Conservation (phyloP, 768 basidiomycete genomes). For the Hysterangium stoloniferum region DNA sequence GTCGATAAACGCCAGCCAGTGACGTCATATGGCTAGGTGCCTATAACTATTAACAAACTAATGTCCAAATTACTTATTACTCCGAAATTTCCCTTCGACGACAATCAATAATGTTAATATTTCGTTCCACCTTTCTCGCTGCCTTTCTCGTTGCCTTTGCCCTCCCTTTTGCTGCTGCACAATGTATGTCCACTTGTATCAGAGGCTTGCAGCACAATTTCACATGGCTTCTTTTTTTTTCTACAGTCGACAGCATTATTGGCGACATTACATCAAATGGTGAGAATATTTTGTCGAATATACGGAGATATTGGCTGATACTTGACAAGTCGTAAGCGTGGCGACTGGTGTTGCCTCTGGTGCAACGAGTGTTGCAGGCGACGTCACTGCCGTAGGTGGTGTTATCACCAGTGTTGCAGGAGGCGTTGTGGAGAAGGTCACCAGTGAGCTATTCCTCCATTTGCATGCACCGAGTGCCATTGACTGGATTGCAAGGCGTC, state of each 20-base stretch:
- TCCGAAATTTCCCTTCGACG: no score
- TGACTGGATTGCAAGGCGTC: constrained; percentile 31
- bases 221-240: not conserved
- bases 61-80: no score
- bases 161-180: not conserved
- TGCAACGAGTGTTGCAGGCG: constrained; percentile 18
- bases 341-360: constrained; percentile 26
- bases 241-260: constrained; percentile 3
- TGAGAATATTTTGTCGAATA: not conserved
- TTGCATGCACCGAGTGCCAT: not conserved
- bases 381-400: no score
- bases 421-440: constrained; percentile 26
- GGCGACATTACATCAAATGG: not conserved
- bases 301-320: not conserved
- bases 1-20: no score
- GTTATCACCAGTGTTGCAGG: constrained; percentile 25
- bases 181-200: not conserved
- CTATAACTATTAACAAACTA: no score
- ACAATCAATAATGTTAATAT: not conserved
- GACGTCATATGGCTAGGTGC: no score
- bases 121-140: not conserved
- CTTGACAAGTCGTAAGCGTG: no score
- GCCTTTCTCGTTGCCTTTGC: not conserved
- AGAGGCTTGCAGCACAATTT: no score
- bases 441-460: not conserved